Evolutionary conservation across 2,329 filamentous ascomycete species (phyloP).

Genomic region (Sclerotinia minor): DNA sequence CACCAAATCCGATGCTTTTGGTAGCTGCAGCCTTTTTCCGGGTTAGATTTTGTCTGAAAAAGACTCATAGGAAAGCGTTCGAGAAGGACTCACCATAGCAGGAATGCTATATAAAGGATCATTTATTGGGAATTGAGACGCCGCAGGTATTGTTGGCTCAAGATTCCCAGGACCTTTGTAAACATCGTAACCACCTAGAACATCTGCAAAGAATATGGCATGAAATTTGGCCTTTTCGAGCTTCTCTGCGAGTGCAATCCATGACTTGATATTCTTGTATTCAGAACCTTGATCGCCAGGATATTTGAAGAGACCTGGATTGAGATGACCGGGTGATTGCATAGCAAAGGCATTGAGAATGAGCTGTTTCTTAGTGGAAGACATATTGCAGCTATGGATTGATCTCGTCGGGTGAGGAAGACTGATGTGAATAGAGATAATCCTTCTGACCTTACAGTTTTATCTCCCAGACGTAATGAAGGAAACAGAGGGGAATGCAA

Average conservation of each 20-base stretch:
- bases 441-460: not conserved
- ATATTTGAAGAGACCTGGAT: slow-evolving; percentile 62
- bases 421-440: not conserved
- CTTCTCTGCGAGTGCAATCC: slow-evolving; percentile 59
- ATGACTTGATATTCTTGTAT: slow-evolving; percentile 62
- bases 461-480: not conserved
- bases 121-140: slow-evolving; percentile 71
- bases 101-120: slow-evolving; percentile 64
- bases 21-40: slow-evolving; percentile 49
- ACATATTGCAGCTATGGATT: slow-evolving; percentile 26
- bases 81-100: slow-evolving; percentile 57
- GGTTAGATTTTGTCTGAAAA: not conserved
- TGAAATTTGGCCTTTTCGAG: slow-evolving; percentile 64
- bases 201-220: slow-evolving; percentile 67
- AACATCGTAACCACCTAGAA: slow-evolving; percentile 68
- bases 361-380: slow-evolving; percentile 45
- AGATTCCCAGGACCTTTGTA: slow-evolving; percentile 63
- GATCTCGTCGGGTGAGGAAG: not conserved
- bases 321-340: slow-evolving; percentile 53
- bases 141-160: slow-evolving; percentile 59
- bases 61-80: no score
- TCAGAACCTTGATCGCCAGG: slow-evolving; percentile 62
- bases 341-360: slow-evolving; percentile 54
- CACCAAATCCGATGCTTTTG: slow-evolving; percentile 65
- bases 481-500: not conserved